Evolutionary conservation across 805 yeast genomes (phyloP).

Genomic region (Tetrapisispora iriomotensis): DNA sequence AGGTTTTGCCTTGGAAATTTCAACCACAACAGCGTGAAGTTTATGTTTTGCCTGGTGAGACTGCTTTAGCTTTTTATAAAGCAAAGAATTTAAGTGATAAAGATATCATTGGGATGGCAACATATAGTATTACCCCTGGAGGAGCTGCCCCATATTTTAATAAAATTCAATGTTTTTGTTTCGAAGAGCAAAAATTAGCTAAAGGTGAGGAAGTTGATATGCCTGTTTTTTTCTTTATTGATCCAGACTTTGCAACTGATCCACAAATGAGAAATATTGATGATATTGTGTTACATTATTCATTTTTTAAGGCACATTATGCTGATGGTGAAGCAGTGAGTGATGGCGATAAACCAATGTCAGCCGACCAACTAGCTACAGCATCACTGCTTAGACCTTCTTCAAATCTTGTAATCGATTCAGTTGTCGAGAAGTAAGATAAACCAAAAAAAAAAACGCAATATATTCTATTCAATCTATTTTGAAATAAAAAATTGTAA

Average conservation of each 20-base stretch:
- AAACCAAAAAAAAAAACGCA: neutral
- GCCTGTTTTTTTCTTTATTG: conserved; percentile 96
- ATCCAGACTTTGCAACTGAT: conserved; percentile 89
- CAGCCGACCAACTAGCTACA: conserved; percentile 12
- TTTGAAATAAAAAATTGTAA: too few relatives aligned
- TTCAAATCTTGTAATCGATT: neutral
- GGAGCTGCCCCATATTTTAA: conserved; percentile 94
- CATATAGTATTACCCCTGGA: conserved; percentile 93
- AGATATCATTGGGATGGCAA: conserved; percentile 97
- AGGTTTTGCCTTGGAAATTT: conserved; percentile 88
- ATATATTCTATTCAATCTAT: too few relatives aligned
- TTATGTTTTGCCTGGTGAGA: conserved; percentile 89
- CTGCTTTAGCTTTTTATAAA: conserved; percentile 90
- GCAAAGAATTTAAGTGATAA: conserved; percentile 80
- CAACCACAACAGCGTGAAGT: conserved; percentile 92
- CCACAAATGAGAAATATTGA: conserved; percentile 87
- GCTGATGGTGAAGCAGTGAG: conserved; percentile 32
- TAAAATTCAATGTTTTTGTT: conserved; percentile 96
- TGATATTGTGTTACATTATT: conserved; percentile 83
- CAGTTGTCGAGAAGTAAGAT: neutral
- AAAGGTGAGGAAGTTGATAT: conserved; percentile 98
- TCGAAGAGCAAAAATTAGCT: conserved; percentile 85
- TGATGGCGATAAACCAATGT: conserved; percentile 10
- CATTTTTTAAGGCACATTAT: conserved; percentile 64
- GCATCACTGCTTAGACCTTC: conserved; percentile 13